Base-by-base conservation (phyloP, 164 flowering plant species). In the Stephania cephalantha region DNA sequence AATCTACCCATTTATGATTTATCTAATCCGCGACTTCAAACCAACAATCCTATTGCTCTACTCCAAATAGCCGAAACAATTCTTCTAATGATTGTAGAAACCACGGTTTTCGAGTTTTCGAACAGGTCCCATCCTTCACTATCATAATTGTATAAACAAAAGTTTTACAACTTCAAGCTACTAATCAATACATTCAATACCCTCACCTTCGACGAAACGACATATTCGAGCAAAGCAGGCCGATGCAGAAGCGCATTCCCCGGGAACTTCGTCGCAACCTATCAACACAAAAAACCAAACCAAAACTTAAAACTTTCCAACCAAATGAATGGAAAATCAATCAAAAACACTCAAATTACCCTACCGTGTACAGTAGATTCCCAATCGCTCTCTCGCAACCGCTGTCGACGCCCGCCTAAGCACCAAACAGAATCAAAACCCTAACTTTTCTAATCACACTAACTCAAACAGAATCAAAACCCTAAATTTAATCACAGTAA, bases 201-300 rank as follows among this genome's bases (percentile, higher is more conserved):
- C 48, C 78, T 73, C 46, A 93, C 99, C 97, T 95, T 91, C 9
- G 78, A 81, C 7, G 92, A 83, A 20, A 85, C 88, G 74, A 96
- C 76, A 67, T 89, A 94, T 46, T 80, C 53, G n/a, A 89, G 83
- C 83, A 96, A 79, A 8, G 76, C 74, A 1, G 91, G 92, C 20
- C 98, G 90, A 81, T 94, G 98, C 64, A 83, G 79, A 76, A 96
- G 90, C n/a, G 98, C 97, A 86, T 88, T 96, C 4, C 88, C 84
- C 0, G 98, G 99, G 82, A 85, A 94, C 79, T 90, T 93, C 0
- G 97, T 90, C 17, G 98, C 97, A 73, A 92, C 97, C 97, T 95
- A 84, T 45, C 69, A 74, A 35, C 46, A 46, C 17, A 75, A 30
- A 68, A 77, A 29, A 6, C 17, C 44, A 73, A 78, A 72, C 20